Conservation (phyloP, 768 basidiomycete genomes). For the Thelephora aurantiotincta region DNA sequence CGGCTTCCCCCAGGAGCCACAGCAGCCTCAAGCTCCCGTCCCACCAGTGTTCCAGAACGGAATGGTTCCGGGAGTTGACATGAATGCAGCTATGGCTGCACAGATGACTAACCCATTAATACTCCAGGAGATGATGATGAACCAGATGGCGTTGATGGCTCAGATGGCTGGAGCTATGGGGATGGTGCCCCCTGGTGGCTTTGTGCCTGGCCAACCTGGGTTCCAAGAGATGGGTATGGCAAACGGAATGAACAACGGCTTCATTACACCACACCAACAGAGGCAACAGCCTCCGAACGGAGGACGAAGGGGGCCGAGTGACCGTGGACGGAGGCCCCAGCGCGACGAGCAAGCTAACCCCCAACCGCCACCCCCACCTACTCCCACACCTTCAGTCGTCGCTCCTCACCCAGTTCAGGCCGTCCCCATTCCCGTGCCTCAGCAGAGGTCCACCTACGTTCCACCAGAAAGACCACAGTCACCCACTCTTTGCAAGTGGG, state of each 20-base stretch:
- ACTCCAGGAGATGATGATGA: conserved; percentile 86
- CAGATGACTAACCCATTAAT: conserved; percentile 48
- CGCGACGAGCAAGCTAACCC: conserved; percentile 1
- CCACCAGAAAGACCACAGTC: conserved; percentile 73
- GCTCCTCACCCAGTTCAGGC: conserved; percentile 8
- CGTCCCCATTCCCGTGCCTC: conserved; percentile 7
- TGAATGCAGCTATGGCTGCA: conserved; percentile 36
- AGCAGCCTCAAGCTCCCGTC: not conserved
- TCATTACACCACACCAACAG: conserved; percentile 11
- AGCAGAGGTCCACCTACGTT: conserved; percentile 32
- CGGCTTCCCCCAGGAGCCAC: conserved; percentile 4
- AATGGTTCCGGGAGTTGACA: conserved; percentile 38
- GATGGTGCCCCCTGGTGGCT: conserved; percentile 55
- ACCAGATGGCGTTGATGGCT: conserved; percentile 86
- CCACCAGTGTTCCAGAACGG: conserved; percentile 8
- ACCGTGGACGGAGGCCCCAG: conserved; percentile 10
- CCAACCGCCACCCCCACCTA: conserved; percentile 6
- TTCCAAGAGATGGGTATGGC: conserved; percentile 33
- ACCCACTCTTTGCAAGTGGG: conserved; percentile 89
- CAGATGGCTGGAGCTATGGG: conserved; percentile 83
- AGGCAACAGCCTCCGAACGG: conserved; percentile 15
- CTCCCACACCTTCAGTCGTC: conserved; percentile 9
- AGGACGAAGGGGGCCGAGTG: conserved; percentile 14
- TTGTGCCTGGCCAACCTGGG: conserved; percentile 43
- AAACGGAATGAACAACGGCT: conserved; percentile 17